phyloP scores from a whole-genome alignment of 345 rosid species.

The Hypericum perforatum region DNA sequence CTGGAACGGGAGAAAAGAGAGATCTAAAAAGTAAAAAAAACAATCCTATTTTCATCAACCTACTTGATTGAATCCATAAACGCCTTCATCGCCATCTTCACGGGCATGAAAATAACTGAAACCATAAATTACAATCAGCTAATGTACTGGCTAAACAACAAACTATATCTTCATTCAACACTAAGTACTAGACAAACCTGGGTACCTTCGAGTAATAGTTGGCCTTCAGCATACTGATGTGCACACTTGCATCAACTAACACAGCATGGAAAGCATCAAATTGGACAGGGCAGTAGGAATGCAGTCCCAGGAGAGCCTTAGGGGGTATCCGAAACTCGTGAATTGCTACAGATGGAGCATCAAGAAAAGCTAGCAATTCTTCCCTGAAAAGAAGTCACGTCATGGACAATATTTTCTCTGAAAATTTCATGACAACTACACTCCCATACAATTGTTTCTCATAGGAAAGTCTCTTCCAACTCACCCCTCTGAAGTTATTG shows the following conservation, averaged over 20 bases:
- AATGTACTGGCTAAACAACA: slow-evolving; percentile 7
- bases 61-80: slow-evolving; percentile 49
- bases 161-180: neutral
- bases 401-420: slow-evolving; percentile 1
- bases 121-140: slow-evolving; percentile 18
- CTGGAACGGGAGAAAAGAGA: neutral
- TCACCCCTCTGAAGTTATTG: slow-evolving; percentile 43
- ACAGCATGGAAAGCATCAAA: slow-evolving; percentile 80
- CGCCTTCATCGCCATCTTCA: slow-evolving; percentile 33
- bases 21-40: slow-evolving; percentile 1
- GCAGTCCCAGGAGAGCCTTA: slow-evolving; percentile 85
- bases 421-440: neutral
- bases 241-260: slow-evolving; percentile 73
- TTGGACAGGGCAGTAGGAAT: slow-evolving; percentile 88
- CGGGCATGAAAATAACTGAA: slow-evolving; percentile 32
- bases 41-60: slow-evolving; percentile 9
- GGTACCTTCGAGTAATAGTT: slow-evolving; percentile 37
- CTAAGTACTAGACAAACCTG: slow-evolving; percentile 44
- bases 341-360: slow-evolving; percentile 51
- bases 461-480: slow-evolving; percentile 12
- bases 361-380: slow-evolving; percentile 40
- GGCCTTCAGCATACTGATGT: slow-evolving; percentile 55
- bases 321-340: slow-evolving; percentile 91
- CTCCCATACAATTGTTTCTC: neutral
- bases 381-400: slow-evolving; percentile 30